A percentile compares a stretch with the other conserved stretches of the same genome.
phyloP scores from a whole-genome alignment of 129 eudicot species.

The Escallonia herrerae region DNA sequence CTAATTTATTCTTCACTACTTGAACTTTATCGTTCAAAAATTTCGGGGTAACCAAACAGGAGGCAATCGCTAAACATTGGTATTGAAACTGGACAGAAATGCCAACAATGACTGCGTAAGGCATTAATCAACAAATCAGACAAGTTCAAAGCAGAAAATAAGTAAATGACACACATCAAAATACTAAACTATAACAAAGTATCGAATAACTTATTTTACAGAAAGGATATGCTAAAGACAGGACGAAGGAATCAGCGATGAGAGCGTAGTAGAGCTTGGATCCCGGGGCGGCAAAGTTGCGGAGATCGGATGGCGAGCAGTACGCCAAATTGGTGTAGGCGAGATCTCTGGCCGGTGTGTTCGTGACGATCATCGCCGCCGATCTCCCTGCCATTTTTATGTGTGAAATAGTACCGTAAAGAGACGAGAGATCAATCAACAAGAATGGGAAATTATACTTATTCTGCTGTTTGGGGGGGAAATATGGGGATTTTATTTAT shows the following conservation, averaged over 20 bases:
- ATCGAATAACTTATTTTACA: not conserved
- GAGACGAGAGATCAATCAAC: conserved; percentile 10
- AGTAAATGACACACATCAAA: not conserved
- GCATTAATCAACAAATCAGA: not conserved
- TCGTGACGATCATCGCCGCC: conserved; percentile 70
- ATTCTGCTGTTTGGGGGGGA: conserved; percentile 1
- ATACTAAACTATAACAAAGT: not conserved
- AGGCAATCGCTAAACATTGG: too few relatives aligned
- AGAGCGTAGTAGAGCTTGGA: conserved; percentile 54
- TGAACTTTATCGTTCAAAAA: too few relatives aligned
- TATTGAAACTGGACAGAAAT: too few relatives aligned
- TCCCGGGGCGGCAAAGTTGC: conserved; percentile 54
- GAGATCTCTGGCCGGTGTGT: conserved; percentile 72
- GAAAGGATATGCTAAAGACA: conserved; percentile 75
- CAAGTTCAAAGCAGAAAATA: not conserved
- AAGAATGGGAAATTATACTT: not conserved
- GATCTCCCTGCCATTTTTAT: conserved; percentile 42
- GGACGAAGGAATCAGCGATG: conserved; percentile 63
- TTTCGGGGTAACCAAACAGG: too few relatives aligned
- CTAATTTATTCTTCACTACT: too few relatives aligned
- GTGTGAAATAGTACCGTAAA: conserved; percentile 7
- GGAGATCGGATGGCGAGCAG: conserved; percentile 60
- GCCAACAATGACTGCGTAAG: too few relatives aligned
- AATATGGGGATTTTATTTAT: too few relatives aligned
- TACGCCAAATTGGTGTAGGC: conserved; percentile 70